Percentiles rank a stretch among this genome's conserved stretches.
Conservation (phyloP, 2,329 filamentous ascomycete species). For the Fusarium sp. region DNA sequence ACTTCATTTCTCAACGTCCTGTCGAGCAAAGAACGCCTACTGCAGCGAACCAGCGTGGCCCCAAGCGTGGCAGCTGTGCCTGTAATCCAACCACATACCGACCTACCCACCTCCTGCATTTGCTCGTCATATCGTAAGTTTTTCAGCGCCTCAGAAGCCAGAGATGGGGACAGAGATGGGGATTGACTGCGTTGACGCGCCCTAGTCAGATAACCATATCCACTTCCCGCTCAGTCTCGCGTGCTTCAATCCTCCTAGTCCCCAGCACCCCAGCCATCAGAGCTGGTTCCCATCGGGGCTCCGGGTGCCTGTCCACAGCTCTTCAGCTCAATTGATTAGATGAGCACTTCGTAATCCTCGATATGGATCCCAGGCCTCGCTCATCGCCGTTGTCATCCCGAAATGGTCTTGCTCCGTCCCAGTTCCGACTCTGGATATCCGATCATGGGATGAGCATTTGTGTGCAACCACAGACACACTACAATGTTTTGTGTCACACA, state of each 20-base stretch:
- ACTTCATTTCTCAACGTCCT: constrained; percentile 23
- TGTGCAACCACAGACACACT: background rate
- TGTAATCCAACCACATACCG: constrained; percentile 23
- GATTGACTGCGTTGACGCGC: background rate
- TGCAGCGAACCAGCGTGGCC: background rate
- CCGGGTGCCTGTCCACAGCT: background rate
- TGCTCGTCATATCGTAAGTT: constrained; percentile 20
- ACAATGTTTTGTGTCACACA: constrained; percentile 9
- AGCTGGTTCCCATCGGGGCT: constrained; percentile 8
- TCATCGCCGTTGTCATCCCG: background rate
- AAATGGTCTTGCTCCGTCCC: background rate
- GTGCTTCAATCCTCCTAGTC: constrained; percentile 19
- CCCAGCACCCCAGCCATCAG: constrained; percentile 6
- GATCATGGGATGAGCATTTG: background rate
- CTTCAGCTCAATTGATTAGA: background rate
- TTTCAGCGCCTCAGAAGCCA: constrained; percentile 3
- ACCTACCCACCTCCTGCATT: constrained; percentile 16
- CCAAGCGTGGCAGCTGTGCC: background rate
- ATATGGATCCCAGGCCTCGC: background rate
- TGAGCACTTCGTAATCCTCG: background rate
- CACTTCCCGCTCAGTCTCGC: constrained; percentile 32
- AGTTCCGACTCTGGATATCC: background rate
- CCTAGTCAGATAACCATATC: constrained; percentile 19
- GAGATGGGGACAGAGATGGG: constrained; percentile 15
- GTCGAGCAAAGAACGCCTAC: constrained; percentile 4